Percentiles rank a stretch among this genome's conserved stretches.
phyloP scores from a whole-genome alignment of 345 rosid genomes.

The Eucalyptus decipiens region DNA sequence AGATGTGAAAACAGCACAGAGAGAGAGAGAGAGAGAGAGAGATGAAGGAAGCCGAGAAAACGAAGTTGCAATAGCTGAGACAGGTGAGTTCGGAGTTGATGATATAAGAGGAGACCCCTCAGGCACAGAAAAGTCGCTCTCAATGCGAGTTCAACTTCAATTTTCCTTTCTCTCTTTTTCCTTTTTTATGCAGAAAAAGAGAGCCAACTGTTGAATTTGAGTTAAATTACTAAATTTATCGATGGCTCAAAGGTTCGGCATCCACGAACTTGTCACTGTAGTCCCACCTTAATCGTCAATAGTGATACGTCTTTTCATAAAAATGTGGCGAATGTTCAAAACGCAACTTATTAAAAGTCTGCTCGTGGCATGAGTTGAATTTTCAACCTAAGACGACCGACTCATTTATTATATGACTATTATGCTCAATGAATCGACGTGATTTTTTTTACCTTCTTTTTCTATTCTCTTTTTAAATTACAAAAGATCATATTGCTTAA shows the following conservation, averaged over 20 bases:
- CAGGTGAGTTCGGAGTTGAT: not conserved
- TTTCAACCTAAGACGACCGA: not conserved
- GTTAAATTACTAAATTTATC: not conserved
- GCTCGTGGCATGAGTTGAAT: not conserved
- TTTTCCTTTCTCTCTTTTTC: not conserved
- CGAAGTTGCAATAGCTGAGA: conserved; percentile 15
- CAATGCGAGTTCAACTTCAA: not conserved
- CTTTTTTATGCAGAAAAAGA: not conserved
- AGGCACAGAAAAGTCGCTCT: not conserved
- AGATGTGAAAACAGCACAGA: not conserved
- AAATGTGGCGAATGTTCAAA: not conserved
- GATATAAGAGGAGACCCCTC: not conserved
- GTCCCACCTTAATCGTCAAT: not conserved
- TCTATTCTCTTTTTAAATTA: not conserved
- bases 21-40: not conserved
- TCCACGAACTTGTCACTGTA: not conserved
- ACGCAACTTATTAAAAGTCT: not conserved
- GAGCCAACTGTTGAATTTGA: not conserved
- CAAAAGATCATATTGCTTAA: not conserved
- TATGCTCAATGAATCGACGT: not conserved
- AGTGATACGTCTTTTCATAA: not conserved
- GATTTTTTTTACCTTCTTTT: not conserved
- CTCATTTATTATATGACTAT: not conserved
- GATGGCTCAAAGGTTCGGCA: not conserved
- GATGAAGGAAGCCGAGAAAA: conserved; percentile 15